These are phyloP conservation scores for Heliosperma pusillum DNA, from an alignment of 148 eudicot genomes.

Conservation along the genomic window DNA sequence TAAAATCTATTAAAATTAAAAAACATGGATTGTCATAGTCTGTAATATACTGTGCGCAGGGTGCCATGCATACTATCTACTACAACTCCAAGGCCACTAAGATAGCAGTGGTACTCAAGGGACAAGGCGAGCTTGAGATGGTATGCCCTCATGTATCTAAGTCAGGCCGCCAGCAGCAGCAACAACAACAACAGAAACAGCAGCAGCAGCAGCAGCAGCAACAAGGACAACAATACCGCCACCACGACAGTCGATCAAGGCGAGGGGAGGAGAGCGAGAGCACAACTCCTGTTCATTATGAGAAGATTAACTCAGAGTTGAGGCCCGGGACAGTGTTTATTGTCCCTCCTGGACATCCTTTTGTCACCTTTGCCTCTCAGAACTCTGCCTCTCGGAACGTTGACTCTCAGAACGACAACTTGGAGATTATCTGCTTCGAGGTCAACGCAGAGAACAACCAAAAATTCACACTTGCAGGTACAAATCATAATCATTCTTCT, in stretches of 20 bases:
- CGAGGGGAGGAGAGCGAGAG: conserved; percentile 20
- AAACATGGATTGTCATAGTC: too few species aligned
- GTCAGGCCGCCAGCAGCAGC: conserved; percentile 6
- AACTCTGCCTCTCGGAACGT: too few species aligned
- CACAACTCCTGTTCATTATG: conserved; percentile 35
- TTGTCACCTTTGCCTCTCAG: conserved; percentile 48
- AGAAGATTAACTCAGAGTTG: conserved; percentile 40
- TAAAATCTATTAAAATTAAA: too few species aligned
- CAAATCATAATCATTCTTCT: too few species aligned
- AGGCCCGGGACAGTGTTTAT: conserved; percentile 50
- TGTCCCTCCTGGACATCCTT: conserved; percentile 81
- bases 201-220: neutral
- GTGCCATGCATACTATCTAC: conserved; percentile 48
- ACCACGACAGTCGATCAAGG: conserved; percentile 9
- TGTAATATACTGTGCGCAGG: too few species aligned
- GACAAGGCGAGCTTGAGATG: conserved; percentile 71
- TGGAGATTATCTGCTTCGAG: conserved; percentile 53
- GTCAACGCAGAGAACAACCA: conserved; percentile 52
- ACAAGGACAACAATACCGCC: neutral
- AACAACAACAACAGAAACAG: neutral
- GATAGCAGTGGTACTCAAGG: conserved; percentile 46
- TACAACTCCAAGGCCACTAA: conserved; percentile 70
- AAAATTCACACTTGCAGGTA: conserved; percentile 55
- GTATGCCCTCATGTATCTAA: conserved; percentile 67
- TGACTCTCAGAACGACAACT: conserved; percentile 53